phyloP scores from a whole-genome alignment of 257 asterid species.

The Nicotiana tomentosiformis region DNA sequence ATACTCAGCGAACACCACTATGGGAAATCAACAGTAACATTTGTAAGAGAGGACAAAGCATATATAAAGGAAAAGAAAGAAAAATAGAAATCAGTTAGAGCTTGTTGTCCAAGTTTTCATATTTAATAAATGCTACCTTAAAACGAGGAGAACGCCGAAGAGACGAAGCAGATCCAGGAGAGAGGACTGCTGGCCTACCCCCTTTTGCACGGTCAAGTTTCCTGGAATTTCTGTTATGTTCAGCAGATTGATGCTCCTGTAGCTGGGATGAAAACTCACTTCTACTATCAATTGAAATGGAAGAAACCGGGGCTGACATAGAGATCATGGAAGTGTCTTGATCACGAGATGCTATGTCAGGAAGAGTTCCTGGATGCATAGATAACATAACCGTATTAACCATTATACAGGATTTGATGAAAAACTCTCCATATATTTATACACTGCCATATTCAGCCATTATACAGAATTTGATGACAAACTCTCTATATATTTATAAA shows the following conservation, averaged over 20 bases:
- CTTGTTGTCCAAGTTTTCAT: neutral
- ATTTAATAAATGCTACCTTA: conserved; percentile 34
- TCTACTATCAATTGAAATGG: conserved; percentile 52
- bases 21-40: neutral
- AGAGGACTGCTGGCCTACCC: conserved; percentile 22
- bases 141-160: conserved; percentile 66
- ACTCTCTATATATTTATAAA: neutral
- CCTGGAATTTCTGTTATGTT: conserved; percentile 31
- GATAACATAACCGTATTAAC: conserved; percentile 18
- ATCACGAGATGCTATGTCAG: conserved; percentile 25
- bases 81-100: neutral
- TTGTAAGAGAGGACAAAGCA: neutral
- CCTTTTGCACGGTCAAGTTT: conserved; percentile 35
- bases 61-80: neutral
- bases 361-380: conserved; percentile 37
- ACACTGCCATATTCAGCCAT: conserved; percentile 14
- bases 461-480: neutral
- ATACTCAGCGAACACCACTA: neutral
- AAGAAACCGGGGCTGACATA: conserved; percentile 56
- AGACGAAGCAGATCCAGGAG: conserved; percentile 61
- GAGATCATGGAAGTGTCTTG: conserved; percentile 44
- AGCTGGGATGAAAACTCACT: conserved; percentile 40
- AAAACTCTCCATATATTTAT: neutral
- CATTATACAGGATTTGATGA: neutral
- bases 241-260: conserved; percentile 32